These are phyloP conservation scores for Chalciporus sphaerocephalus DNA, from an alignment of 768 basidiomycete species.

Conservation along the genomic window DNA sequence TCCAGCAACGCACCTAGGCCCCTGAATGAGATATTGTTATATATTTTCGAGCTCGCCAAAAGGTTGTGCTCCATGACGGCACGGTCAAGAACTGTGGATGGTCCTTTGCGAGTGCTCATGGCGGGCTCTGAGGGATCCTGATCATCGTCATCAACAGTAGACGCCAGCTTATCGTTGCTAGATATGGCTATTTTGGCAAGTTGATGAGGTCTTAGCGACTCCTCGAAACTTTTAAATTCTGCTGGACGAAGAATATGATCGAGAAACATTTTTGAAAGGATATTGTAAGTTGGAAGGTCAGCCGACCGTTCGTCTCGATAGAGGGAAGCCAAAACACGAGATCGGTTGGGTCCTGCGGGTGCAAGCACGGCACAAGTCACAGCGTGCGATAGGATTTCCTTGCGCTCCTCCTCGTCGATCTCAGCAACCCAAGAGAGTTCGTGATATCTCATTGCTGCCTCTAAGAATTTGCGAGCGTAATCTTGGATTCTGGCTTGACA, in stretches of 20 bases:
- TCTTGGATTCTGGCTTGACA: constrained; percentile 95
- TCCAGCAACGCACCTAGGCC: constrained; percentile 91
- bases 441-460: constrained; percentile 91
- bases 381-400: constrained; percentile 83
- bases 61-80: constrained; percentile 99
- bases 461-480: constrained; percentile 86
- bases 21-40: constrained; percentile 93
- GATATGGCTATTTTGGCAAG: constrained; percentile 87
- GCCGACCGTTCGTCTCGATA: constrained; percentile 89
- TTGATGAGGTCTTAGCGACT: constrained; percentile 85
- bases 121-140: constrained; percentile 50
- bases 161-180: constrained; percentile 74
- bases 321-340: constrained; percentile 85
- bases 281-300: constrained; percentile 78
- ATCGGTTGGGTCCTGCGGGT: constrained; percentile 94
- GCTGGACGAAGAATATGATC: constrained; percentile 90
- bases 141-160: constrained; percentile 56
- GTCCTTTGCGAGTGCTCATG: constrained; percentile 78
- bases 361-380: constrained; percentile 96
- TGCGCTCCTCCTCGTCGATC: constrained; percentile 91
- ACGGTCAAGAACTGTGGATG: constrained; percentile 91
- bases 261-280: constrained; percentile 97
- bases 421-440: constrained; percentile 88
- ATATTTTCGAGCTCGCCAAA: constrained; percentile 93
- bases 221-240: constrained; percentile 88